Conservation (phyloP, 176 grass and related monocot species). For the Cenchrus fungigraminus region DNA sequence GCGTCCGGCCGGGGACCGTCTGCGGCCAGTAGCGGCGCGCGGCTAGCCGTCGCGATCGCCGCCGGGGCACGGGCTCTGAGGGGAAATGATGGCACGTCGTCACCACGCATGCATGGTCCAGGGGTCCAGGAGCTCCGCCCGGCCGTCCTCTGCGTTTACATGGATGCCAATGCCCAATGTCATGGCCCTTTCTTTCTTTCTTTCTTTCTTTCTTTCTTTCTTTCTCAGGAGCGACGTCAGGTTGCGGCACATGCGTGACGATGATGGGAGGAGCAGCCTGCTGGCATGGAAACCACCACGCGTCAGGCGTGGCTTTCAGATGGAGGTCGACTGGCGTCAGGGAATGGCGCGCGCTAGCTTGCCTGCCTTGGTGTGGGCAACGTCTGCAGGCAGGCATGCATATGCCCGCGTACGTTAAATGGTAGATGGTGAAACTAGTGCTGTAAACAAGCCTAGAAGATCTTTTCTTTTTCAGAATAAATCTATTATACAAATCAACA, state of each 20-base stretch:
- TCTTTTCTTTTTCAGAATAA: too few species aligned
- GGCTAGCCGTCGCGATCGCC: slow-evolving; percentile 4
- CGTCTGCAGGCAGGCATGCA: too few species aligned
- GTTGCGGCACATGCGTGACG: slow-evolving; percentile 35
- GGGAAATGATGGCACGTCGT: slow-evolving; percentile 36
- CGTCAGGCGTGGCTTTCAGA: background rate
- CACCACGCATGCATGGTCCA: slow-evolving; percentile 19
- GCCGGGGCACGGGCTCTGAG: slow-evolving; percentile 15
- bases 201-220: background rate
- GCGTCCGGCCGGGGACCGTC: background rate
- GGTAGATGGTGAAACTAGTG: too few species aligned
- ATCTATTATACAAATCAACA: too few species aligned
- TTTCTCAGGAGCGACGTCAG: background rate
- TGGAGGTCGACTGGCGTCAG: background rate
- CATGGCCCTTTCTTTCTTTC: background rate
- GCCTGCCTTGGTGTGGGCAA: too few species aligned
- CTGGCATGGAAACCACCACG: background rate
- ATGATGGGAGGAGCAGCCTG: background rate
- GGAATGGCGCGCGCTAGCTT: background rate
- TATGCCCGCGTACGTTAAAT: too few species aligned
- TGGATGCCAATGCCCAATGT: too few species aligned
- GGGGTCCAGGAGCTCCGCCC: background rate
- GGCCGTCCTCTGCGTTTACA: slow-evolving; percentile 11
- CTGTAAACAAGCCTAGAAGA: too few species aligned
- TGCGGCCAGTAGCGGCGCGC: background rate